phyloP scores from a whole-genome alignment of 306 rosid genomes.

The Vigna angularis region DNA sequence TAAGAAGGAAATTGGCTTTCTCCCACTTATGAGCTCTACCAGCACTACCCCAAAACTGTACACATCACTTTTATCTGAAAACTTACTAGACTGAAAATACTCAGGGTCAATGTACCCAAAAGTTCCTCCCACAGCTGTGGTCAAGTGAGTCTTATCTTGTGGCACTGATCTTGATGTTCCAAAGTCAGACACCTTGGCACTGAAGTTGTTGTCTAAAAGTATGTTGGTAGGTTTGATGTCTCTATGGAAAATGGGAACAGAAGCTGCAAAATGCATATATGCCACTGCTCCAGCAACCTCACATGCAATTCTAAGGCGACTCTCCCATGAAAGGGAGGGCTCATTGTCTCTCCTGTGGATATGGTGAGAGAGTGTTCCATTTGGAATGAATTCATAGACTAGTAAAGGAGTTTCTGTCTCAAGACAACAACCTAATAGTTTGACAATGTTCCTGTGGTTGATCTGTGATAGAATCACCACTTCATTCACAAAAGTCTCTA shows the following conservation, averaged over 20 bases:
- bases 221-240: conserved; percentile 71
- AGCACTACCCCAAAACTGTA: conserved; percentile 71
- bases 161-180: conserved; percentile 72
- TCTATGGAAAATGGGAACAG: conserved; percentile 65
- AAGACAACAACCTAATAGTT: conserved; percentile 65
- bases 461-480: conserved; percentile 60
- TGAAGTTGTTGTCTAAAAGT: conserved; percentile 56
- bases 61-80: conserved; percentile 62
- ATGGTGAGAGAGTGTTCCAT: conserved; percentile 63
- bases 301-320: conserved; percentile 57
- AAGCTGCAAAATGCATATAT: conserved; percentile 71
- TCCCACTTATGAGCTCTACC: conserved; percentile 60
- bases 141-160: conserved; percentile 63
- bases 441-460: conserved; percentile 66
- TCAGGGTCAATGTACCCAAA: conserved; percentile 72
- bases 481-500: conserved; percentile 56
- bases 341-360: conserved; percentile 44
- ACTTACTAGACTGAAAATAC: conserved; percentile 56
- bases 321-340: conserved; percentile 54
- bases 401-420: conserved; percentile 64
- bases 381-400: conserved; percentile 65
- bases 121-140: conserved; percentile 66
- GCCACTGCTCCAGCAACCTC: conserved; percentile 77
- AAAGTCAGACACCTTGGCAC: conserved; percentile 55
- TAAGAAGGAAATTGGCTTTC: conserved; percentile 48